Evolutionary conservation across 2,329 filamentous ascomycete species (phyloP).

Genomic region (Trichoderma endophyticum): DNA sequence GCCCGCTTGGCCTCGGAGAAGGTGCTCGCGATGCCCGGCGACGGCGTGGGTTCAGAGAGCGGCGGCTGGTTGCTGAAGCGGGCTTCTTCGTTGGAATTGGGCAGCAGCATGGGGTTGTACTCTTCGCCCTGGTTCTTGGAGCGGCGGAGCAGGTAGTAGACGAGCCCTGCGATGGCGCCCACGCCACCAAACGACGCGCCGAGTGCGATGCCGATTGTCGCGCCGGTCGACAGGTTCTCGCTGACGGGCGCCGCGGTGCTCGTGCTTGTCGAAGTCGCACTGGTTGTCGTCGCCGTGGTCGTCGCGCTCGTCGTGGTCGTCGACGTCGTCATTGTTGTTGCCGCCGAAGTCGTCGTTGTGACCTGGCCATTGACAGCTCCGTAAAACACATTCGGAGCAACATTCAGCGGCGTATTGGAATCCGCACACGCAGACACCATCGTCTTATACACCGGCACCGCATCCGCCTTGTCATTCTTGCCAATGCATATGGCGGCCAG

Average conservation of each 20-base stretch:
- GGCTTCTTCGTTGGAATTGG: slow-evolving; percentile 19
- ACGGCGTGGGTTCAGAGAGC: slow-evolving; percentile 23
- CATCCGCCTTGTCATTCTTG: slow-evolving; percentile 31
- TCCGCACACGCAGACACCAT: slow-evolving; percentile 43
- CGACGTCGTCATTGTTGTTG: slow-evolving; percentile 13
- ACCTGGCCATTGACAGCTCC: neutral
- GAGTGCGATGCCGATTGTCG: slow-evolving; percentile 41
- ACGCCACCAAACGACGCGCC: slow-evolving; percentile 34
- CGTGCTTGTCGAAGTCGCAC: slow-evolving; percentile 19
- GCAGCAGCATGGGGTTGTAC: slow-evolving; percentile 31
- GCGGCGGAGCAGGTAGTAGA: slow-evolving; percentile 30
- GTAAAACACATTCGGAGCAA: slow-evolving; percentile 36
- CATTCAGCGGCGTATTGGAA: slow-evolving; percentile 42
- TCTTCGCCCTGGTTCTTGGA: slow-evolving; percentile 29
- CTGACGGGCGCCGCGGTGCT: neutral
- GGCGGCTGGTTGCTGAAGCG: slow-evolving; percentile 18
- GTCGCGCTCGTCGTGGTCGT: neutral
- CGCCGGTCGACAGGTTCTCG: slow-evolving; percentile 33
- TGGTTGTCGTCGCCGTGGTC: neutral
- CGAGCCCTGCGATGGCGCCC: slow-evolving; percentile 25
- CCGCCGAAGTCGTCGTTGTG: slow-evolving; percentile 10
- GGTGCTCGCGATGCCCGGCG: slow-evolving; percentile 18
- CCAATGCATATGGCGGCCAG: slow-evolving; percentile 47
- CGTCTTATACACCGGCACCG: slow-evolving; percentile 42
- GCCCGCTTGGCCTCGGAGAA: slow-evolving; percentile 21